Base-by-base conservation (phyloP, 495 filamentous ascomycete genomes). In the Delitschia confertaspora region DNA sequence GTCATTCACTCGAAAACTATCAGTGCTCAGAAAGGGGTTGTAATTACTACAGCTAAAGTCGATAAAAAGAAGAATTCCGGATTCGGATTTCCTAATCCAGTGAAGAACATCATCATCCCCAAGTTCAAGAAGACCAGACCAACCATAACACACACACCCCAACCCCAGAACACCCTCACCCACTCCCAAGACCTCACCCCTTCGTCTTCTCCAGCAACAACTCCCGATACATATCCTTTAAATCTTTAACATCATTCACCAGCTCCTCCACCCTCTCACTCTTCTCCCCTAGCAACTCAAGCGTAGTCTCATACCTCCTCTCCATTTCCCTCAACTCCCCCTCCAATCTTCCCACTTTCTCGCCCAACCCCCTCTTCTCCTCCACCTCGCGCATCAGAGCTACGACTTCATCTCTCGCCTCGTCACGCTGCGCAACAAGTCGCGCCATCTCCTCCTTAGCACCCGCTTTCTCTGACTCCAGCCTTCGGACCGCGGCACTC, bases 271-370 rank as follows among this genome's bases (percentile, higher is more conserved):
- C 87, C 59, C 78, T 64, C 71, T 96, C 91, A 58, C 84, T 93
- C 77, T 93, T 95, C 74, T 98, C 91, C 8, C 91, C 91, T 27
- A 95, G 63, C 82, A 98, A 81, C 69, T 95, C 88, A 30, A 98
- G 68, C 32, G 84, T 89, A 1, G 87, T 91, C 62, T 88, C 77
- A 59, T 95, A 94, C 53, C 89, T 69, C 51, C 73, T 65, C 50
- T 76, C 71, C 43, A 84, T 62, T 33, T 79, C 79, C 36, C 63
- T 63, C 13, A 88, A 62, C 47, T 81, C 76, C 33, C 60, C 65
- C 60, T 95, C 82, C 2, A 94, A 60, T 40, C 71, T 73, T 29
- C 69, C 69, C 8, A 84, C 73, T 35, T 67, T 73, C 48, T 68
- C 64, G 27, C 79, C 73, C 7, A 75, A 74, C 0, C 57, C 64